Percentiles rank a stretch among this genome's conserved stretches.
Conservation (phyloP, 768 basidiomycete genomes). For the Paxillus involutus region DNA sequence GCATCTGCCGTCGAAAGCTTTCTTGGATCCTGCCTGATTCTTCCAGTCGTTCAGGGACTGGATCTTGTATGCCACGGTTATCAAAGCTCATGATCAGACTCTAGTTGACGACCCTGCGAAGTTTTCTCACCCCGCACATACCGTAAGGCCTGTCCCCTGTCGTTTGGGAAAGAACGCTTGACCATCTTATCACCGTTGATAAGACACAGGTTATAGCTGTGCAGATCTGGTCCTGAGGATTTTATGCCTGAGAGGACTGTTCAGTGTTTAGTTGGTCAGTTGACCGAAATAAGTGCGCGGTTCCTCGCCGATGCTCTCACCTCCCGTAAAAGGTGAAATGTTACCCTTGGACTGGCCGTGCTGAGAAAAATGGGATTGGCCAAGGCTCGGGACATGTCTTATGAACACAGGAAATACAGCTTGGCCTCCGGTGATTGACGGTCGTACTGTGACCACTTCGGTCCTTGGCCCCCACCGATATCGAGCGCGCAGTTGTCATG, state of each 20-base stretch:
- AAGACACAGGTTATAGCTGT: conserved; percentile 3
- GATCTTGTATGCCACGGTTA: too few relatives aligned
- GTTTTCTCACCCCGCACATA: conserved; percentile 5
- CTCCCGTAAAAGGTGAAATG: not conserved
- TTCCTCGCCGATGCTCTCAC: not conserved
- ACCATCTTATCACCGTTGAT: conserved; percentile 1
- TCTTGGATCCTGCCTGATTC: not conserved
- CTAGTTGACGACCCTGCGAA: not conserved
- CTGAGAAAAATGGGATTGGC: not conserved
- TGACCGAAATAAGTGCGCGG: not conserved
- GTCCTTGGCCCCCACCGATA: conserved; percentile 3
- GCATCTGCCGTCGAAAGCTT: not conserved
- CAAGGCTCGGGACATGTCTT: not conserved
- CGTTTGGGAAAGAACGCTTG: not conserved
- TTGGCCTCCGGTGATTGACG: conserved; percentile 1
- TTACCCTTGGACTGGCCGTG: conserved; percentile 15
- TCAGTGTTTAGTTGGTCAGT: not conserved
- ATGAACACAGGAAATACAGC: conserved; percentile 13
- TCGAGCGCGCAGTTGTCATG: conserved; percentile 2
- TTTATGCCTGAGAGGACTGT: not conserved
- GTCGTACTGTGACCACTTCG: not conserved
- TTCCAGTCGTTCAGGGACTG: too few relatives aligned
- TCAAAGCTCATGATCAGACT: too few relatives aligned
- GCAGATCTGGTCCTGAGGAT: not conserved
- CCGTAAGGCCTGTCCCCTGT: not conserved